These are phyloP conservation scores for Ormosia semicastrata DNA, from an alignment of 306 rosid genomes.

Conservation along the genomic window DNA sequence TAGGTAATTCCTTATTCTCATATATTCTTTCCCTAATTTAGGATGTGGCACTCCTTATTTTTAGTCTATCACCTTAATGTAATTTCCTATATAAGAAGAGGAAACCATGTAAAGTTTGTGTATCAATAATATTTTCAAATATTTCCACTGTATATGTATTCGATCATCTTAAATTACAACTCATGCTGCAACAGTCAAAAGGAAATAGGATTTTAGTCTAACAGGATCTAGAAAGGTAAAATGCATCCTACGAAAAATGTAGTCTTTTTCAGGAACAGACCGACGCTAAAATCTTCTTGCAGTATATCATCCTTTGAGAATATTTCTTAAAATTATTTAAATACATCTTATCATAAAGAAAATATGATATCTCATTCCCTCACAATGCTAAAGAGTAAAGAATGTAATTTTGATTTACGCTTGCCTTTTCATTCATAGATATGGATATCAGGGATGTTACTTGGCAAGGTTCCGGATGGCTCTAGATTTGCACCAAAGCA, in stretches of 20 bases:
- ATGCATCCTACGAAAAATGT: neutral
- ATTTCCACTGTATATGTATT: too few species aligned
- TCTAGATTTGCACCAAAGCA: neutral
- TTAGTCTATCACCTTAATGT: too few species aligned
- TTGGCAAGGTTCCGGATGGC: neutral
- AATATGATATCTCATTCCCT: neutral
- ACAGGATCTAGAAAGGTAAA: too few species aligned
- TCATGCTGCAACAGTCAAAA: too few species aligned
- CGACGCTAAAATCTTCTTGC: neutral
- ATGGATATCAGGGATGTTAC: constrained; percentile 81
- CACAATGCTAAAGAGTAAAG: neutral
- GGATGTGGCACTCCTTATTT: too few species aligned
- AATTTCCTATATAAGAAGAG: too few species aligned
- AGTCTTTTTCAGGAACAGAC: neutral
- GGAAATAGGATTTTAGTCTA: too few species aligned
- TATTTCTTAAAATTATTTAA: neutral
- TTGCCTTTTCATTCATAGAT: constrained; percentile 47
- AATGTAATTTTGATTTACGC: neutral
- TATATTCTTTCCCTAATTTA: too few species aligned
- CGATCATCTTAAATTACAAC: too few species aligned
- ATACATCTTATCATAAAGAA: neutral
- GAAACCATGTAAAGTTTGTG: too few species aligned
- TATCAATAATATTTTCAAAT: too few species aligned
- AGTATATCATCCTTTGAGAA: neutral
- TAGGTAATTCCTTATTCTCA: too few species aligned